A percentile compares a stretch with the other conserved stretches of the same genome.
Evolutionary conservation across 257 asterid species (phyloP).

Genomic region (Plectranthus barbatus): DNA sequence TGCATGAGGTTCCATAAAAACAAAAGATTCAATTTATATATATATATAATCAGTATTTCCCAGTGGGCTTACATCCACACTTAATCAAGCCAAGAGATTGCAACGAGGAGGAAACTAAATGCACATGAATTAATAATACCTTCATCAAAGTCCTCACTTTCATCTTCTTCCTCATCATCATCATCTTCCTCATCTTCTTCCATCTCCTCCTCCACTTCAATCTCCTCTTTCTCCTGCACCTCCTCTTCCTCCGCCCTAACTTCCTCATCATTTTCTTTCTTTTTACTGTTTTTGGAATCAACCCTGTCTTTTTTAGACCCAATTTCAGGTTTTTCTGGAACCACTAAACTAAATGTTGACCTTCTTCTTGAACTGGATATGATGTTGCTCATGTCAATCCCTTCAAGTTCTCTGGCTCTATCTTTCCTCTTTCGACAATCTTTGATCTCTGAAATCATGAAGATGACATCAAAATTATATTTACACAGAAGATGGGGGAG

Average conservation of each 20-base stretch:
- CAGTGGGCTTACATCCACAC: background rate
- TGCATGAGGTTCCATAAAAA: background rate
- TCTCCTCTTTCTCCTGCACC: background rate
- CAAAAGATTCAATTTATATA: background rate
- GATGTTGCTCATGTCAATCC: constrained; percentile 87
- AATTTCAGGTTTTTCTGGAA: constrained; percentile 42
- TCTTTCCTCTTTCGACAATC: constrained; percentile 83
- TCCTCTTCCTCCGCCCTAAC: constrained; percentile 16
- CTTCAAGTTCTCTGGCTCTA: constrained; percentile 90
- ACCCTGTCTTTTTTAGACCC: constrained; percentile 26
- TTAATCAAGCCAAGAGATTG: background rate
- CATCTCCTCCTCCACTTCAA: background rate
- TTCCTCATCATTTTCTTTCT: constrained; percentile 21
- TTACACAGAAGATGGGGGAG: background rate
- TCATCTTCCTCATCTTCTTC: constrained; percentile 6
- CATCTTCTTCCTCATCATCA: constrained; percentile 21
- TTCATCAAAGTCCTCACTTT: constrained; percentile 59
- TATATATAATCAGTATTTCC: background rate
- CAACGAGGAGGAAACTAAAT: background rate
- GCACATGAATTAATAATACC: constrained; percentile 36
- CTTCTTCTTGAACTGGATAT: constrained; percentile 88
- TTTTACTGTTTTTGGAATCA: constrained; percentile 29
- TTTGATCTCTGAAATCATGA: constrained; percentile 54
- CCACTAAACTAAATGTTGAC: constrained; percentile 55
- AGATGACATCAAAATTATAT: constrained; percentile 19